Conservation (phyloP, 1,284 basidiomycete genomes). For the Ustilago hordei region DNA sequence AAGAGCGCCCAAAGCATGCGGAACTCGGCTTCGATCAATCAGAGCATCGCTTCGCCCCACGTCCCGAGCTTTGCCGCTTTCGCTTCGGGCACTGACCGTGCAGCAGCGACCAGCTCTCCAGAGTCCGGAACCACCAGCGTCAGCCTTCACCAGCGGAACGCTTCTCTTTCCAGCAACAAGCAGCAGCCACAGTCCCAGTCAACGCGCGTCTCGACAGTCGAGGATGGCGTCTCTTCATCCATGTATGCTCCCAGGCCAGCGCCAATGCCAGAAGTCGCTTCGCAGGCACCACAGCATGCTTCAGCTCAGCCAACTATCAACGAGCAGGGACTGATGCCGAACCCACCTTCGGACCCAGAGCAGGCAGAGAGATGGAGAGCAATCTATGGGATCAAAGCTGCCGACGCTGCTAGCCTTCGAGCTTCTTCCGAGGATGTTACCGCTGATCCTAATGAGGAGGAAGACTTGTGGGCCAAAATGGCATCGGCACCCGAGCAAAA, state of each 20-base stretch:
- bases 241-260: slow-evolving; percentile 29
- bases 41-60: slow-evolving; percentile 26
- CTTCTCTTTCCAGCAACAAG: slow-evolving; percentile 26
- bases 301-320: slow-evolving; percentile 3
- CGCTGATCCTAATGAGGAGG: slow-evolving; percentile 34
- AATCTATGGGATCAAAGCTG: slow-evolving; percentile 39
- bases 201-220: slow-evolving; percentile 3
- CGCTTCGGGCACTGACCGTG: slow-evolving; percentile 33
- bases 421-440: slow-evolving; percentile 32
- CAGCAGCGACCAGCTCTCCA: slow-evolving; percentile 24
- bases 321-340: slow-evolving; percentile 32
- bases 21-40: slow-evolving; percentile 30
- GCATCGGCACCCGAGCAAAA: slow-evolving; percentile 22
- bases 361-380: slow-evolving; percentile 46
- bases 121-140: slow-evolving; percentile 39
- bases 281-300: slow-evolving; percentile 5
- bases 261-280: slow-evolving; percentile 10
- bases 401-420: slow-evolving; percentile 35
- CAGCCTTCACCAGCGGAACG: slow-evolving; percentile 34
- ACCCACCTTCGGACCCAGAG: slow-evolving; percentile 35
- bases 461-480: slow-evolving; percentile 61
- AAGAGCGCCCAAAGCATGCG: slow-evolving; percentile 36
- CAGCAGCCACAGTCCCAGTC: slow-evolving; percentile 16
- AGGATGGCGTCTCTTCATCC: slow-evolving; percentile 13
- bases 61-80: slow-evolving; percentile 21